Evolutionary conservation across 306 rosid species (phyloP).

Genomic region (Mimosa bimucronata): DNA sequence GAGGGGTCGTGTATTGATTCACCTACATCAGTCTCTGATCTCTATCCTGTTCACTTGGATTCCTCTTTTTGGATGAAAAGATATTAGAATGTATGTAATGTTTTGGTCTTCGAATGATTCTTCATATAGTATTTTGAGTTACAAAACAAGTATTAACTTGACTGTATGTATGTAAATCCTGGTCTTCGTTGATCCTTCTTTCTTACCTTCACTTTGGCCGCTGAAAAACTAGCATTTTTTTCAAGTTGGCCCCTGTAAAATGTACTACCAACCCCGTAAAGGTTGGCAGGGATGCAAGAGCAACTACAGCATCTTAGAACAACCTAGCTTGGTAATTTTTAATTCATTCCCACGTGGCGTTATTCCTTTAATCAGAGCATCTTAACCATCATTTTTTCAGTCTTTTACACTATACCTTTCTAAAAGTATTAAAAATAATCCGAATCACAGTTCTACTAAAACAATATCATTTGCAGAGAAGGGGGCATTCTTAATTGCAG

Average conservation of each 20-base stretch:
- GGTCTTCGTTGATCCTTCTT: neutral
- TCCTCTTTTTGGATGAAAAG: slow-evolving; percentile 25
- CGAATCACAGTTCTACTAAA: no score
- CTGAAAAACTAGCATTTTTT: neutral
- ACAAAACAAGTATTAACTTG: neutral
- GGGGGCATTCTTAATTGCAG: no score
- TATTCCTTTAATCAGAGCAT: neutral
- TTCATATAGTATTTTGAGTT: neutral
- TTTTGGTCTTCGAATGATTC: neutral
- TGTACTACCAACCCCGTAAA: neutral
- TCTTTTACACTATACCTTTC: no score
- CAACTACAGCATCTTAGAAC: neutral
- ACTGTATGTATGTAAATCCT: neutral
- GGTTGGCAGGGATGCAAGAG: no score
- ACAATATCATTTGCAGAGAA: no score
- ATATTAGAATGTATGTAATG: neutral
- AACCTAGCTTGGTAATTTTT: neutral
- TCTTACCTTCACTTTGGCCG: neutral
- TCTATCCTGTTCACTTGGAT: slow-evolving; percentile 33
- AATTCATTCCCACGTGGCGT: neutral
- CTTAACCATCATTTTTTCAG: neutral
- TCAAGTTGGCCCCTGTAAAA: neutral
- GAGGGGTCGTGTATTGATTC: slow-evolving; percentile 26
- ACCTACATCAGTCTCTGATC: slow-evolving; percentile 28
- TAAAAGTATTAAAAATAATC: no score